Evolutionary conservation across 371 early-diverging fungal species (phyloP).

Genomic region (Fennellomyces sp.): DNA sequence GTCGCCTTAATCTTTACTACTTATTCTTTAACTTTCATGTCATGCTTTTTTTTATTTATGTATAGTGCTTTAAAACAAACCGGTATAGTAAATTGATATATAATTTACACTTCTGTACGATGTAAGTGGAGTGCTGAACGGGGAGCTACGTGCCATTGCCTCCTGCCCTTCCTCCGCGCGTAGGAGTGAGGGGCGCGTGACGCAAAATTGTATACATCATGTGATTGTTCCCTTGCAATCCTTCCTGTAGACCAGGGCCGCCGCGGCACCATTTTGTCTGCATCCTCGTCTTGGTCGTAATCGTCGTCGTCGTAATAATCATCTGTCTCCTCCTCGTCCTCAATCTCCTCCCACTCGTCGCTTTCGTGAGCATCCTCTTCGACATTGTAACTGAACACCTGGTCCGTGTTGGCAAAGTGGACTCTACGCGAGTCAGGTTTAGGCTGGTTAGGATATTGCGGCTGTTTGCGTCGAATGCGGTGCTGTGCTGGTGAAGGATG

Average conservation of each 20-base stretch:
- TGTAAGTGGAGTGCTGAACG: background rate
- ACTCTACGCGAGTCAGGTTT: background rate
- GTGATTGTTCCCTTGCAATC: slow-evolving; percentile 1
- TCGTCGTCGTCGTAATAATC: background rate
- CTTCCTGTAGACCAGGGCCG: background rate
- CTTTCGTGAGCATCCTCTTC: background rate
- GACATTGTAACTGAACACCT: background rate
- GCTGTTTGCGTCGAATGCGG: slow-evolving; percentile 16
- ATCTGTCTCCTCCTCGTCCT: background rate
- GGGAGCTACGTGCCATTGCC: background rate
- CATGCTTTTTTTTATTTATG: background rate
- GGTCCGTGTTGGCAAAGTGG: slow-evolving; percentile 4
- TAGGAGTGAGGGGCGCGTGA: background rate
- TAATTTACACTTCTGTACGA: slow-evolving; percentile 1
- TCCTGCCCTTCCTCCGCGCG: background rate
- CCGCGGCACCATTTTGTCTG: background rate
- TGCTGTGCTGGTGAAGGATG: background rate
- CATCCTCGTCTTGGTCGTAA: background rate
- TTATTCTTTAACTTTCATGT: background rate
- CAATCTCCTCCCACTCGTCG: background rate
- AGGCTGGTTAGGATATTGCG: slow-evolving; percentile 1
- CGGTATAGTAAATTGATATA: too few relatives aligned
- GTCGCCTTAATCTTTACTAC: background rate
- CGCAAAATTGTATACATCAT: background rate
- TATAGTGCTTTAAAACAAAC: too few relatives aligned